These are phyloP conservation scores for Eremothecium cymbalariae DNA, from an alignment of 1,139 yeast genomes.

Conservation along the genomic window DNA sequence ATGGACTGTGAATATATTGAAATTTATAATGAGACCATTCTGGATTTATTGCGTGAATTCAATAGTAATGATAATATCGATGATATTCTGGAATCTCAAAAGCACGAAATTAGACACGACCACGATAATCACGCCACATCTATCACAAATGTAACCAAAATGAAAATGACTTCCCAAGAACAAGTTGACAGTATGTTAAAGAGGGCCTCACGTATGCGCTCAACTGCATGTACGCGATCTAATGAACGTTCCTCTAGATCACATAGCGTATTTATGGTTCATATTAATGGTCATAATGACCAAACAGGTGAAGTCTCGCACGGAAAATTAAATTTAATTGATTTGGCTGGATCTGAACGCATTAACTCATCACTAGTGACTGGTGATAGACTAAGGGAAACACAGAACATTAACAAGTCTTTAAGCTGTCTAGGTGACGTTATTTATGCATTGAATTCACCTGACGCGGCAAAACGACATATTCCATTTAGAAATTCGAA, in stretches of 20 bases:
- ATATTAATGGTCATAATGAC: constrained; percentile 47
- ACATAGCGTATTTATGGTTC: constrained; percentile 65
- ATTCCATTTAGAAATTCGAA: constrained; percentile 52
- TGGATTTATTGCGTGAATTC: constrained; percentile 49
- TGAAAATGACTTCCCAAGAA: constrained; percentile 40
- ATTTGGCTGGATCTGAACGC: constrained; percentile 86
- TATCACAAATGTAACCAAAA: constrained; percentile 51
- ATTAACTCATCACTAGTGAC: constrained; percentile 65
- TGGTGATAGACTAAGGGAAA: constrained; percentile 78
- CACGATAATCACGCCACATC: constrained; percentile 43
- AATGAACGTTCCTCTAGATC: constrained; percentile 74
- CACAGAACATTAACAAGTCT: constrained; percentile 84
- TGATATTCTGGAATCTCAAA: constrained; percentile 30
- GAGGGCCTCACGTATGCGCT: constrained; percentile 52
- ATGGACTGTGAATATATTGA: constrained; percentile 77
- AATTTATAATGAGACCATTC: constrained; percentile 75
- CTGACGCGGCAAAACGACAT: constrained; percentile 33
- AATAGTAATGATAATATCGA: constrained; percentile 20
- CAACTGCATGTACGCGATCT: constrained; percentile 75
- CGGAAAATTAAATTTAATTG: constrained; percentile 69
- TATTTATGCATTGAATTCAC: constrained; percentile 56
- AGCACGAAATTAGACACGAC: constrained; percentile 72
- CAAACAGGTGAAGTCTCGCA: constrained; percentile 43
- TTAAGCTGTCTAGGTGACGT: constrained; percentile 88
- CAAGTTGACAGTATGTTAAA: constrained; percentile 47